Evolutionary conservation across 495 filamentous ascomycete genomes (phyloP).

Genomic region (Astrothelium macrocarpum): DNA sequence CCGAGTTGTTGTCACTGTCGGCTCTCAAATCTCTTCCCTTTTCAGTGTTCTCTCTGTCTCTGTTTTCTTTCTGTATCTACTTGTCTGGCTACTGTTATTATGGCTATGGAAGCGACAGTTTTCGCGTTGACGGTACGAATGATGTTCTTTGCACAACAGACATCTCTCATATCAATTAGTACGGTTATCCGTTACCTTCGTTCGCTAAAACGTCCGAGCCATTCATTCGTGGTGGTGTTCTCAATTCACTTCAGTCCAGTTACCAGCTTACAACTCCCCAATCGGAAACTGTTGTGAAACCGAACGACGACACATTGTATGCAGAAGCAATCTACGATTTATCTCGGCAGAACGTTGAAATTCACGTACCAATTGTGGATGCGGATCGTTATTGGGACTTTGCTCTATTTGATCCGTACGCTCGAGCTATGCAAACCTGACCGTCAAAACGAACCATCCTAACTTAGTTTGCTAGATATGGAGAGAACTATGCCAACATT

Average conservation of each 20-base stretch:
- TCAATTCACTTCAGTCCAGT: neutral
- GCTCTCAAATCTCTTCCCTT: neutral
- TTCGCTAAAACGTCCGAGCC: neutral
- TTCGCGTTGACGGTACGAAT: neutral
- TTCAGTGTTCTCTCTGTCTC: neutral
- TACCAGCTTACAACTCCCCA: neutral
- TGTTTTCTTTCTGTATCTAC: neutral
- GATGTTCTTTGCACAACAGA: neutral
- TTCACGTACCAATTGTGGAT: conserved; percentile 11
- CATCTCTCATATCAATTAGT: neutral
- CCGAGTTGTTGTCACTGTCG: no score
- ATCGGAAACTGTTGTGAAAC: conserved; percentile 8
- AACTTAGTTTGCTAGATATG: neutral
- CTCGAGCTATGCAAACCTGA: neutral
- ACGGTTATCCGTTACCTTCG: neutral
- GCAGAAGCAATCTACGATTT: conserved; percentile 10
- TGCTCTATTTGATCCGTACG: conserved; percentile 15
- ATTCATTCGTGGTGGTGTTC: neutral
- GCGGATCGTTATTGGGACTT: conserved; percentile 9
- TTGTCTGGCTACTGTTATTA: neutral
- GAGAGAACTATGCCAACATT: conserved; percentile 17
- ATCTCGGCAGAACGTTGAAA: conserved; percentile 9
- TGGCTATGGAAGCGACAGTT: neutral
- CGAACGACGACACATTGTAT: conserved; percentile 20
- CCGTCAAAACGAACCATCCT: neutral